Conservation (phyloP, 108 stramenopile genomes). For the Nannochloropsis gaditana region DNA sequence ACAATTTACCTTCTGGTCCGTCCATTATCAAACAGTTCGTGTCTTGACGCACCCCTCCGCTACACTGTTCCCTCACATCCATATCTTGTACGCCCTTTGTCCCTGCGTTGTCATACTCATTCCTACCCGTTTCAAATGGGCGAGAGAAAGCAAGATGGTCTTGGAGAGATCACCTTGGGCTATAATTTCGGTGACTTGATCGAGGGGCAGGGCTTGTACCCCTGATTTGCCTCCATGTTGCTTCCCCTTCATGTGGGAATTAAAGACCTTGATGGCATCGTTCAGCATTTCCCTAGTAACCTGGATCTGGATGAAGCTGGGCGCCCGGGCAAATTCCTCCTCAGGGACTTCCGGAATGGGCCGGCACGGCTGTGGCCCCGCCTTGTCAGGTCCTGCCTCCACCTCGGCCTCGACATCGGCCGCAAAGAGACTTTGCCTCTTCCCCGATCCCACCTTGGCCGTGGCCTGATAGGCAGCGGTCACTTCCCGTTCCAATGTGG, state of each 20-base stretch:
- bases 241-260: background rate
- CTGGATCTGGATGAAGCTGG: slow-evolving; percentile 22
- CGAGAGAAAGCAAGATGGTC: slow-evolving; percentile 26
- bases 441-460: background rate
- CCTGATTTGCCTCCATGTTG: background rate
- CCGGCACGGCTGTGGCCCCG: background rate
- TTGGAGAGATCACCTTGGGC: background rate
- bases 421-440: background rate
- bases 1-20: no score
- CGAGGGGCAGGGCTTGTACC: background rate
- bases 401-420: background rate
- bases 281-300: slow-evolving; percentile 20
- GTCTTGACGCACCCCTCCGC: background rate
- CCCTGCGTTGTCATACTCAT: background rate
- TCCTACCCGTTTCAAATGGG: slow-evolving; percentile 17
- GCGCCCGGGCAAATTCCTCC: background rate
- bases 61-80: background rate
- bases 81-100: slow-evolving; percentile 18
- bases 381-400: background rate
- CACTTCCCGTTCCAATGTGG: background rate
- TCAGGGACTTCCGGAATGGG: background rate
- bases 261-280: background rate
- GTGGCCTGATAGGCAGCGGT: background rate
- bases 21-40: no score
- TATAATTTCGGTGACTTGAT: background rate